These are phyloP conservation scores for Tillandsia leiboldiana DNA, from an alignment of 176 grass and related monocot genomes.

Conservation along the genomic window DNA sequence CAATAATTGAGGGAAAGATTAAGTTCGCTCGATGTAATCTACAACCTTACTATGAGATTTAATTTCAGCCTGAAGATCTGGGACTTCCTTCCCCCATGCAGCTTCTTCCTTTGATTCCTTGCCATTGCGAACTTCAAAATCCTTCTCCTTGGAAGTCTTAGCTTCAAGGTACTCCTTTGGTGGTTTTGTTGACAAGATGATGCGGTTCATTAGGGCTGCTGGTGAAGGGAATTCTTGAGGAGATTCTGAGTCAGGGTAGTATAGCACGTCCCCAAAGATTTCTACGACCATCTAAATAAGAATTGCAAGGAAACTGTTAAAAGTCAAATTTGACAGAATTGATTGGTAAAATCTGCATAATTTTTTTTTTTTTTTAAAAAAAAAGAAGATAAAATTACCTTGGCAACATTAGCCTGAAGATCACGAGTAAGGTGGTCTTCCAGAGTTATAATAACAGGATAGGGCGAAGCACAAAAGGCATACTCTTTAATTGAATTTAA, in stretches of 20 bases:
- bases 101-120: slow-evolving; percentile 48
- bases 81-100: slow-evolving; percentile 72
- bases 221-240: slow-evolving; percentile 86
- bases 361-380: slow-evolving; percentile 21
- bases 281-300: slow-evolving; percentile 76
- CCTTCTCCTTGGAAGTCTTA: slow-evolving; percentile 47
- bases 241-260: slow-evolving; percentile 73
- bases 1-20: too few species aligned
- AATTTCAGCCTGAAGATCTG: slow-evolving; percentile 53
- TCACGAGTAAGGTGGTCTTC: slow-evolving; percentile 90
- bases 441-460: slow-evolving; percentile 97
- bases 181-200: slow-evolving; percentile 88
- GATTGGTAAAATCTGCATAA: background rate
- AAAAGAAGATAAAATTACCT: slow-evolving; percentile 50
- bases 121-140: slow-evolving; percentile 18
- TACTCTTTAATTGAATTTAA: slow-evolving; percentile 87
- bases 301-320: background rate
- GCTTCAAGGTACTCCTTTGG: slow-evolving; percentile 86
- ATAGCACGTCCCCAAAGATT: slow-evolving; percentile 78
- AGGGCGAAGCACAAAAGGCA: slow-evolving; percentile 90
- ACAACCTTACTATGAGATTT: slow-evolving; percentile 43
- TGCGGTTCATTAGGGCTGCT: slow-evolving; percentile 58
- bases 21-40: too few species aligned
- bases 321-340: slow-evolving; percentile 12
- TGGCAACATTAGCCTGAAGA: slow-evolving; percentile 90